A percentile compares a stretch with the other conserved stretches of the same genome.
These are phyloP conservation scores for Pholiota microspora DNA, from an alignment of 768 basidiomycete species.

Conservation along the genomic window DNA sequence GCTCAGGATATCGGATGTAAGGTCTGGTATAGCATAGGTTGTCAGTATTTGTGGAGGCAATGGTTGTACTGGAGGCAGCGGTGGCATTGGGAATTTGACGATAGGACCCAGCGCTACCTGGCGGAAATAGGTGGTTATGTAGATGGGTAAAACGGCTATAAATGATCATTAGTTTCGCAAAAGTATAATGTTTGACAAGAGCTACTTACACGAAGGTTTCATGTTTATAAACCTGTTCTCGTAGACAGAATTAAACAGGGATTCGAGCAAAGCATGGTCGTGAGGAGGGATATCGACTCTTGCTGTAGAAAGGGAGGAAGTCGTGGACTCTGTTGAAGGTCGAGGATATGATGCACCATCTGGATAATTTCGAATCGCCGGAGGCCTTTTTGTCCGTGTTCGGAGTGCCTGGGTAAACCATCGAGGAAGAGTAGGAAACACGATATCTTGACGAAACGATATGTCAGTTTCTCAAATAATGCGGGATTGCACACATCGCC, in stretches of 20 bases:
- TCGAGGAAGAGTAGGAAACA: constrained; percentile 72
- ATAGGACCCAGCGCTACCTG: constrained; percentile 62
- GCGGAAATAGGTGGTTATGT: constrained; percentile 70
- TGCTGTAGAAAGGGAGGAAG: not conserved
- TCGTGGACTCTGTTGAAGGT: constrained; percentile 26
- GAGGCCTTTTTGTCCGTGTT: constrained; percentile 42
- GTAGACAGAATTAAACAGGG: constrained; percentile 63
- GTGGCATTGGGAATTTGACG: constrained; percentile 66
- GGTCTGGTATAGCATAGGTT: constrained; percentile 34
- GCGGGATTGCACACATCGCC: constrained; percentile 11
- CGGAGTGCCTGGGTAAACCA: constrained; percentile 79
- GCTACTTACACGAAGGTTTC: constrained; percentile 58
- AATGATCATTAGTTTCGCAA: not conserved
- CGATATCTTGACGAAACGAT: constrained; percentile 46
- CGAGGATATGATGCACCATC: constrained; percentile 36
- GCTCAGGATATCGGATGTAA: constrained; percentile 31
- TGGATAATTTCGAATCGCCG: constrained; percentile 47
- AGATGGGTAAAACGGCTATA: constrained; percentile 64
- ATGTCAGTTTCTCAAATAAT: not conserved
- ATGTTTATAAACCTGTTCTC: constrained; percentile 71
- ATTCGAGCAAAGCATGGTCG: constrained; percentile 71
- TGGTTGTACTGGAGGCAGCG: constrained; percentile 61
- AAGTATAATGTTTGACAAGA: constrained; percentile 2
- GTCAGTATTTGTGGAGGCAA: constrained; percentile 44
- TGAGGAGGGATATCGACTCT: constrained; percentile 37